phyloP scores from a whole-genome alignment of 2,329 filamentous ascomycete species.

The Penicillium crustosum region DNA sequence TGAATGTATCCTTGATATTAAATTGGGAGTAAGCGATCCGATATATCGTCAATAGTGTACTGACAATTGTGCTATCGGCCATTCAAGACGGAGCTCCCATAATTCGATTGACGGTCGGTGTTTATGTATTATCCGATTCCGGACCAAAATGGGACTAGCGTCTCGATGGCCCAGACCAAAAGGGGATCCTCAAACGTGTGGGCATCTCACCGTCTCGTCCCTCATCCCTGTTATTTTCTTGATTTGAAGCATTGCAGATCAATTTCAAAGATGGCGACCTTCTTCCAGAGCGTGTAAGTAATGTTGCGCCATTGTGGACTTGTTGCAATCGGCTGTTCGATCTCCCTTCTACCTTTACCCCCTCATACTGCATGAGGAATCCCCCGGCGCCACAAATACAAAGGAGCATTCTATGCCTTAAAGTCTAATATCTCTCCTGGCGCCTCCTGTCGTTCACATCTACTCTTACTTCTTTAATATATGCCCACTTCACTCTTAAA shows the following conservation, averaged over 20 bases:
- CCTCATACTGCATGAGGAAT: conserved; percentile 26
- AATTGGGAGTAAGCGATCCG: not conserved
- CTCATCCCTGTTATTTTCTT: conserved; percentile 7
- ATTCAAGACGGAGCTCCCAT: conserved; percentile 6
- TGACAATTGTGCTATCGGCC: not conserved
- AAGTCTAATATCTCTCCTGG: conserved; percentile 14
- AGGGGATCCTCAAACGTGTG: conserved; percentile 15
- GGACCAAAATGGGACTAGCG: conserved; percentile 14
- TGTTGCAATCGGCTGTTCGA: conserved; percentile 2
- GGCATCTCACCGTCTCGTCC: conserved; percentile 14
- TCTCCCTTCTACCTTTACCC: conserved; percentile 12
- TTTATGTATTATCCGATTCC: not conserved
- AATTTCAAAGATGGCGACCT: conserved; percentile 46
- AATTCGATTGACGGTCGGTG: conserved; percentile 1
- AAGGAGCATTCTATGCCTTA: conserved; percentile 18
- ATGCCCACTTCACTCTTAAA: conserved; percentile 7
- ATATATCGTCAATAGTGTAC: not conserved
- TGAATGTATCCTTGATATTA: not conserved
- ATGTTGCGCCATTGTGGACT: conserved; percentile 6
- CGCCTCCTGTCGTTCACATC: conserved; percentile 1
- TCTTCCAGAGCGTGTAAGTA: conserved; percentile 53
- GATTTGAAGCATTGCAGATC: conserved; percentile 12
- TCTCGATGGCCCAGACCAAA: conserved; percentile 18
- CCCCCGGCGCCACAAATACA: conserved; percentile 21
- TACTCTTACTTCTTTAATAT: conserved; percentile 6